Percentiles rank a stretch among this genome's conserved stretches.
Evolutionary conservation across 352 stramenopile species (phyloP).

Genomic region (Globisporangium nodosum): DNA sequence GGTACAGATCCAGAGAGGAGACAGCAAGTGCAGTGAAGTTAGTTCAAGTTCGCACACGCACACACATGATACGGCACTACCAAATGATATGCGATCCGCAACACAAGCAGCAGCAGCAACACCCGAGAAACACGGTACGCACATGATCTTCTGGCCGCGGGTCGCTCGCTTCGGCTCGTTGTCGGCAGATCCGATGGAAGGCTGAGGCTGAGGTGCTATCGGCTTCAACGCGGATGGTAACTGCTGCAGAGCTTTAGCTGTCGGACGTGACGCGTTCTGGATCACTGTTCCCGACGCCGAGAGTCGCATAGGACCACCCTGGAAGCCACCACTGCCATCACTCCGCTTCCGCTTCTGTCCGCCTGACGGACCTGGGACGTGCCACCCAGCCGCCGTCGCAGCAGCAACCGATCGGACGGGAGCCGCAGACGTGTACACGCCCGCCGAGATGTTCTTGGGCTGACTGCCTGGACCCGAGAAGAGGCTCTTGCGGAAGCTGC

Average conservation of each 20-base stretch:
- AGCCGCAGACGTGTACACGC: slow-evolving; percentile 54
- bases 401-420: slow-evolving; percentile 6
- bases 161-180: slow-evolving; percentile 8
- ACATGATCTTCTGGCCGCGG: slow-evolving; percentile 40
- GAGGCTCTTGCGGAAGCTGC: slow-evolving; percentile 56
- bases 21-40: neutral
- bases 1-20: neutral
- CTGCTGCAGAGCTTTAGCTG: neutral
- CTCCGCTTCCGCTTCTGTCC: slow-evolving; percentile 56
- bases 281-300: slow-evolving; percentile 40
- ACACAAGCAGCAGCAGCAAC: neutral
- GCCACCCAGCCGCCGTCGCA: slow-evolving; percentile 10
- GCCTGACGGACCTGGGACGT: slow-evolving; percentile 14
- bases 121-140: slow-evolving; percentile 8
- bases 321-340: slow-evolving; percentile 19
- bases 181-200: neutral
- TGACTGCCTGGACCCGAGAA: slow-evolving; percentile 39
- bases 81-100: neutral
- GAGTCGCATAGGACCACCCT: slow-evolving; percentile 45
- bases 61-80: neutral
- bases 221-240: slow-evolving; percentile 3
- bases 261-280: slow-evolving; percentile 19
- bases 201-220: neutral
- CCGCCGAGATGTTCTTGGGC: slow-evolving; percentile 73
- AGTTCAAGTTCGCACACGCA: no score